Percentiles rank a stretch among this genome's conserved stretches.
Conservation (phyloP, 192 early-diverging fungal species). For the Pilaira anomala region DNA sequence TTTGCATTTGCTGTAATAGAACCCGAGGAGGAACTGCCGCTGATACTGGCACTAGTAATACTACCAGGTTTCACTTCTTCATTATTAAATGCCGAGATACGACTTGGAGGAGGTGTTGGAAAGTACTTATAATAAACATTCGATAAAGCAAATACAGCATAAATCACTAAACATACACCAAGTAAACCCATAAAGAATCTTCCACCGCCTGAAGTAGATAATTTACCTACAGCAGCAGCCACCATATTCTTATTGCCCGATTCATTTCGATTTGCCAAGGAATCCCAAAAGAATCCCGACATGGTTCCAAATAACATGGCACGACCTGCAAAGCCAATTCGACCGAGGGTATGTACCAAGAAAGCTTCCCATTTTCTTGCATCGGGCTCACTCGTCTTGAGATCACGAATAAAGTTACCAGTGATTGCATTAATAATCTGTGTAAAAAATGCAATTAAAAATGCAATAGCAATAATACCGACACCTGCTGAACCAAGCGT, state of each 20-base stretch:
- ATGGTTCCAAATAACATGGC: constrained; percentile 43
- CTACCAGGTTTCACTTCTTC: neutral
- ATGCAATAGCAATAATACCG: constrained; percentile 39
- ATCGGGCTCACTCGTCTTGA: constrained; percentile 20
- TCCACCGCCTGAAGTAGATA: constrained; percentile 25
- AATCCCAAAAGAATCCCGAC: constrained; percentile 35
- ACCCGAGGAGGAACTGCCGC: too few species aligned
- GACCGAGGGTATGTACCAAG: constrained; percentile 35
- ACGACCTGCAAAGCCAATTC: constrained; percentile 44
- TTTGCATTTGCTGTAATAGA: too few species aligned
- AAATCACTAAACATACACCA: constrained; percentile 32
- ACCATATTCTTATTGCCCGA: constrained; percentile 28
- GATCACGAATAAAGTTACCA: constrained; percentile 34
- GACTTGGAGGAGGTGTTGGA: constrained; percentile 33
- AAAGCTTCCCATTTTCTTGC: constrained; percentile 26
- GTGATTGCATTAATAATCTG: constrained; percentile 42
- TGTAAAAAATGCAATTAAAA: constrained; percentile 42
- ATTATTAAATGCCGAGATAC: neutral
- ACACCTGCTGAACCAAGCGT: constrained; percentile 30
- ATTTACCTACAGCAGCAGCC: constrained; percentile 29
- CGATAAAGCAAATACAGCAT: constrained; percentile 32
- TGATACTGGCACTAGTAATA: too few species aligned
- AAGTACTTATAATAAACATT: constrained; percentile 40
- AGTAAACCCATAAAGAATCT: constrained; percentile 30
- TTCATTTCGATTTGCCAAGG: constrained; percentile 20